Conservation (phyloP, 495 filamentous ascomycete species). For the Talaromyces ruber region DNA sequence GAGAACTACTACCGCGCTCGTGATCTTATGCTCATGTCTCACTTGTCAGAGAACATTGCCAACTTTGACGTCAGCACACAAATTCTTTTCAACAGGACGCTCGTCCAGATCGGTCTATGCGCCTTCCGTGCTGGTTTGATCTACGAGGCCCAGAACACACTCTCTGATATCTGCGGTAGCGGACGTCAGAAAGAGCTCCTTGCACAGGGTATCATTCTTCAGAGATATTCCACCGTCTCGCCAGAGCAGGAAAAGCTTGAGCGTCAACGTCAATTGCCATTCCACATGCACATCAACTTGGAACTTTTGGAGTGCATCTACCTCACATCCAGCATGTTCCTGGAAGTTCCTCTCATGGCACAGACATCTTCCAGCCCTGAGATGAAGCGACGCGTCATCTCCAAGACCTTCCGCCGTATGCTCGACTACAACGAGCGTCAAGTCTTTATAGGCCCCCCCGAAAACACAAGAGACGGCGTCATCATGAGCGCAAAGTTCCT, state of each 20-base stretch:
- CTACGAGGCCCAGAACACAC: slow-evolving; percentile 92
- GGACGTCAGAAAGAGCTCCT: slow-evolving; percentile 96
- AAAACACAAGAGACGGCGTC: slow-evolving; percentile 97
- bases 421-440: slow-evolving; percentile 98
- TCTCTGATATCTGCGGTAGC: slow-evolving; percentile 96
- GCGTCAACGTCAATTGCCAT: slow-evolving; percentile 90
- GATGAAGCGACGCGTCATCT: slow-evolving; percentile 95
- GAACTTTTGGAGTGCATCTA: slow-evolving; percentile 98
- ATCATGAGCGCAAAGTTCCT: slow-evolving; percentile 98
- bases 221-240: slow-evolving; percentile 87
- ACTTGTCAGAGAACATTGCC: slow-evolving; percentile 89
- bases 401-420: slow-evolving; percentile 98
- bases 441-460: slow-evolving; percentile 95
- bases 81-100: slow-evolving; percentile 96
- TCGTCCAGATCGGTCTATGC: slow-evolving; percentile 96
- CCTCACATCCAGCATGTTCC: slow-evolving; percentile 95
- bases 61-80: slow-evolving; percentile 95
- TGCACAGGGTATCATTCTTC: slow-evolving; percentile 95
- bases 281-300: slow-evolving; percentile 99
- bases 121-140: slow-evolving; percentile 95
- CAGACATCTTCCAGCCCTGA: slow-evolving; percentile 94
- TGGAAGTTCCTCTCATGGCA: slow-evolving; percentile 94
- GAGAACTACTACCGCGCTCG: slow-evolving; percentile 95
- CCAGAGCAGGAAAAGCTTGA: slow-evolving; percentile 97
- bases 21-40: slow-evolving; percentile 99